phyloP scores from a whole-genome alignment of 2,329 filamentous ascomycete species.

The Neocatenulostroma microsporum region DNA sequence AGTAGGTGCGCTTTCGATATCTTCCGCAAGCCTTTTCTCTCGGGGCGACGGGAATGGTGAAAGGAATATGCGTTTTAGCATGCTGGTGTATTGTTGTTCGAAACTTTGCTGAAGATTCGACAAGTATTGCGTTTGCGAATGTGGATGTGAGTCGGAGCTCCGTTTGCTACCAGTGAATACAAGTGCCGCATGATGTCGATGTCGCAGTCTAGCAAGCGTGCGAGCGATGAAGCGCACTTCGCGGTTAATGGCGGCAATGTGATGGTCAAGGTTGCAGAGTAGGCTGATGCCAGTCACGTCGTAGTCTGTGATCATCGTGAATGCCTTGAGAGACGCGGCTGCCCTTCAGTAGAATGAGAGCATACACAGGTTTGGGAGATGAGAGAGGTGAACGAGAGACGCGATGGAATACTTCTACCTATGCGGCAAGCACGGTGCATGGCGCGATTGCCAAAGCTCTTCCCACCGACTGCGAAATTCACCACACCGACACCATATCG shows the following conservation, averaged over 20 bases:
- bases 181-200: slow-evolving; percentile 8
- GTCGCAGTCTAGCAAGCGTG: slow-evolving; percentile 8
- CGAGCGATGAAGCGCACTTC: slow-evolving; percentile 11
- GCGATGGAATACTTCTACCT: too few relatives aligned
- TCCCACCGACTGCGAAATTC: too few relatives aligned
- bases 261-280: slow-evolving; percentile 4
- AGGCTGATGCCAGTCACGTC: background rate
- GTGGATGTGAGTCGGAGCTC: background rate
- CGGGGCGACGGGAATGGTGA: slow-evolving; percentile 3
- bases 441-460: too few relatives aligned
- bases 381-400: background rate
- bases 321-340: too few relatives aligned
- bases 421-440: too few relatives aligned
- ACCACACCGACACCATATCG: too few relatives aligned
- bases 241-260: slow-evolving; percentile 10
- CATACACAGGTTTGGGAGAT: too few relatives aligned
- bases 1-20: slow-evolving; percentile 9
- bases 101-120: background rate
- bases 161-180: slow-evolving; percentile 1
- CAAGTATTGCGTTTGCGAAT: background rate
- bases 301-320: slow-evolving; percentile 4
- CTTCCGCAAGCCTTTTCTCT: slow-evolving; percentile 4
- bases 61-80: slow-evolving; percentile 3
- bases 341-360: too few relatives aligned
- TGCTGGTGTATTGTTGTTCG: background rate